Conservation (phyloP, 1,284 basidiomycete species). For the Ustilago lituana region DNA sequence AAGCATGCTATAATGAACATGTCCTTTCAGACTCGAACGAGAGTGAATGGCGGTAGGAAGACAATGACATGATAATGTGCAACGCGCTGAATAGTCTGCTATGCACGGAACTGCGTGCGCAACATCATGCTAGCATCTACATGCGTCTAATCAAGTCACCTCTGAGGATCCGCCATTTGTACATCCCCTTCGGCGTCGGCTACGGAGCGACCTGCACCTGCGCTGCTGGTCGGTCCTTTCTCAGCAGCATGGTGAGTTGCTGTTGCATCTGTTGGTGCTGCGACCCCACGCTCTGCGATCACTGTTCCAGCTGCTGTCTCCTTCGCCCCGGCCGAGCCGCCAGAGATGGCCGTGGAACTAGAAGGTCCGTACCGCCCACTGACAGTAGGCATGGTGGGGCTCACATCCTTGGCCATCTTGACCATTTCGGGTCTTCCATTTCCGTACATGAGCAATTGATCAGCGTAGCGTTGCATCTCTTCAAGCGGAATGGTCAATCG, state of each 20-base stretch:
- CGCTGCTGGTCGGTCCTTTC: conserved; percentile 1
- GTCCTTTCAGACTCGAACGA: too few relatives aligned
- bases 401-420: conserved; percentile 25
- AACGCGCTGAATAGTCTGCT: too few relatives aligned
- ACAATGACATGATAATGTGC: too few relatives aligned
- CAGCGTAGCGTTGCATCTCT: conserved; percentile 94
- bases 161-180: conserved; percentile 29
- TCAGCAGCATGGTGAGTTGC: background rate
- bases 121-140: too few relatives aligned
- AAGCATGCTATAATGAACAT: too few relatives aligned
- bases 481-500: conserved; percentile 83
- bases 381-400: background rate
- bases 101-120: too few relatives aligned
- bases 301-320: background rate
- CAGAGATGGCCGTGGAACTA: background rate
- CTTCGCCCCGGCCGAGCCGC: background rate
- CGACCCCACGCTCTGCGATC: background rate
- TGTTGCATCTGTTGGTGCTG: background rate
- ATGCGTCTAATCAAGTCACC: too few relatives aligned
- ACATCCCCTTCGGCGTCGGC: conserved; percentile 34
- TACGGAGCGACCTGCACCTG: background rate
- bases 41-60: too few relatives aligned
- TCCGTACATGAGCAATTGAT: conserved; percentile 77
- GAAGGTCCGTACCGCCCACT: background rate
- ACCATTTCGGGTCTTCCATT: conserved; percentile 39